Conservation (phyloP, 2,329 filamentous ascomycete genomes). For the Nigrograna mackinnonii region DNA sequence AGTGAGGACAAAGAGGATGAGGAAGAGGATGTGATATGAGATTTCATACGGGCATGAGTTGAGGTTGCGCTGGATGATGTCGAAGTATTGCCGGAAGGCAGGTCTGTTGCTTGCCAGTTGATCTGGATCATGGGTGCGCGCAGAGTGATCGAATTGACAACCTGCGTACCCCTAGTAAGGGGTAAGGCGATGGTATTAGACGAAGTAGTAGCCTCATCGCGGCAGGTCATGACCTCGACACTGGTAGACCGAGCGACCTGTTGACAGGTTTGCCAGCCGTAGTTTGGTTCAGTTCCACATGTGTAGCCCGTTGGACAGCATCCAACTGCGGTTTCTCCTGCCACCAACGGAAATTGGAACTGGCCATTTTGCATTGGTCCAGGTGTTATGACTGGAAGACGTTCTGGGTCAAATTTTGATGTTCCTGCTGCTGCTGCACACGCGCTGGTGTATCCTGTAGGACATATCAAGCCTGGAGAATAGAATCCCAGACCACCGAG, state of each 20-base stretch:
- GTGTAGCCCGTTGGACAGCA: slow-evolving; percentile 22
- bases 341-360: slow-evolving; percentile 19
- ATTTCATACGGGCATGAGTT: background rate
- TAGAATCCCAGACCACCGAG: slow-evolving; percentile 21
- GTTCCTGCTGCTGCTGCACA: slow-evolving; percentile 11
- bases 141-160: slow-evolving; percentile 12
- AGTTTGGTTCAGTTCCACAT: slow-evolving; percentile 9
- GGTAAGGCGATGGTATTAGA: slow-evolving; percentile 10
- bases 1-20: background rate
- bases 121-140: slow-evolving; percentile 23
- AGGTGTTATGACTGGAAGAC: slow-evolving; percentile 3
- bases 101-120: slow-evolving; percentile 17
- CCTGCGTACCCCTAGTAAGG: slow-evolving; percentile 4
- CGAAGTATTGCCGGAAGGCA: background rate
- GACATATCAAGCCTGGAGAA: slow-evolving; percentile 21
- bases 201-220: background rate
- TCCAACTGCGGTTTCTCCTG: slow-evolving; percentile 21
- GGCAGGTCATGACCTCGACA: slow-evolving; percentile 14
- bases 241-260: slow-evolving; percentile 11
- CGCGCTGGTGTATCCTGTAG: slow-evolving; percentile 17
- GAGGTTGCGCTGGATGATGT: too few relatives aligned
- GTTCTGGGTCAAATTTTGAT: background rate
- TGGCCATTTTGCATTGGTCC: slow-evolving; percentile 1
- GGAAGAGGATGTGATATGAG: background rate
- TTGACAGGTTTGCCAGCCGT: slow-evolving; percentile 18